phyloP scores from a whole-genome alignment of 306 rosid species.

The Cucurbita moschata region DNA sequence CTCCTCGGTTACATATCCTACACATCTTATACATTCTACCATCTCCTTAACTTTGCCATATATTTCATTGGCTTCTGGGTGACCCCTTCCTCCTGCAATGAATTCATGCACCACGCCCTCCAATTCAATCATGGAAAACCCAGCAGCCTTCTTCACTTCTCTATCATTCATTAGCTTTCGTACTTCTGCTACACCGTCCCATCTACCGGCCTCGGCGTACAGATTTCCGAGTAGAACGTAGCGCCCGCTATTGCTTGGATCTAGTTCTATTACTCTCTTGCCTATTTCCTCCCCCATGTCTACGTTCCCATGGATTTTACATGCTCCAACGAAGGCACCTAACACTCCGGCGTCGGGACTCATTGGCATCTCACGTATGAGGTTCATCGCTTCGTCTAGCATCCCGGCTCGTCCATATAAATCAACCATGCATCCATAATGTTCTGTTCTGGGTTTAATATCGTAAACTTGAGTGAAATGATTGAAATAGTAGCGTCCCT shows the following conservation, averaged over 20 bases:
- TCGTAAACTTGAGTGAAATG: constrained; percentile 24
- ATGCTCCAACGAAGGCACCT: constrained; percentile 68
- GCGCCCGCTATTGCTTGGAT: constrained; percentile 51
- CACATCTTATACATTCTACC: constrained; percentile 24
- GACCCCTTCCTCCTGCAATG: constrained; percentile 39
- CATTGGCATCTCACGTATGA: constrained; percentile 37
- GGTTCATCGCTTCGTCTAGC: constrained; percentile 34
- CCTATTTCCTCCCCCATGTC: constrained; percentile 46
- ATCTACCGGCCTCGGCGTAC: constrained; percentile 43
- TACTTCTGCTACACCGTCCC: constrained; percentile 38
- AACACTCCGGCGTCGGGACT: constrained; percentile 37
- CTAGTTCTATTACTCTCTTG: constrained; percentile 36
- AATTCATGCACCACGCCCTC: constrained; percentile 43
- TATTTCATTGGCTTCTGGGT: constrained; percentile 27
- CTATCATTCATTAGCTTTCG: constrained; percentile 52
- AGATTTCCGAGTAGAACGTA: constrained; percentile 43
- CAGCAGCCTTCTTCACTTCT: constrained; percentile 51
- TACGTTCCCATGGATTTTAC: constrained; percentile 41
- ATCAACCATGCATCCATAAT: constrained; percentile 58
- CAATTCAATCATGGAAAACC: constrained; percentile 44
- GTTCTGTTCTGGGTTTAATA: constrained; percentile 34
- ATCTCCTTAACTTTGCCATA: constrained; percentile 32
- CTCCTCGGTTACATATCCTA: constrained; percentile 27
- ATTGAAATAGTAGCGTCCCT: constrained; percentile 26
- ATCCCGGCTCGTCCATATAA: constrained; percentile 43